phyloP scores from a whole-genome alignment of 768 basidiomycete species.

The Panaeolus papilionaceus region DNA sequence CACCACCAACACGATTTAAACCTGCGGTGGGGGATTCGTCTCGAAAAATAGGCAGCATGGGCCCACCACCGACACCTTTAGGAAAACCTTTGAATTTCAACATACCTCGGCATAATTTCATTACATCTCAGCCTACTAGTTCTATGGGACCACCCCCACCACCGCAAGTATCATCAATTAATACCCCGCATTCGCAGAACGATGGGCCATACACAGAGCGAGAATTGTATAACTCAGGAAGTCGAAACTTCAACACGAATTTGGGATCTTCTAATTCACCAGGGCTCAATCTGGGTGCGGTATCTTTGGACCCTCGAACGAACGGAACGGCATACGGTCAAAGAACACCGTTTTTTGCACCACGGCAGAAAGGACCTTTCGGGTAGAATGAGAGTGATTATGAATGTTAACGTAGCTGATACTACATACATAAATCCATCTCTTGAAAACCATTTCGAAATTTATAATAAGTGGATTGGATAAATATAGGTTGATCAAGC shows the following conservation, averaged over 20 bases:
- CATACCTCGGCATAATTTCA: neutral
- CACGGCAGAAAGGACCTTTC: slow-evolving; percentile 27
- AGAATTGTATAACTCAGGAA: neutral
- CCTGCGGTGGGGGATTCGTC: slow-evolving; percentile 16
- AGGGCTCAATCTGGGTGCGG: neutral
- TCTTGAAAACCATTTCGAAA: neutral
- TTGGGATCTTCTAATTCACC: neutral
- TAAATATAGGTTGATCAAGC: neutral
- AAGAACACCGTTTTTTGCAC: slow-evolving; percentile 58
- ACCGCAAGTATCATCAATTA: neutral
- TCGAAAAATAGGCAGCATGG: slow-evolving; percentile 41
- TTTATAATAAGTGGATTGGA: too few relatives aligned
- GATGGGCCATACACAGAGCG: too few relatives aligned
- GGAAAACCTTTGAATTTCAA: neutral
- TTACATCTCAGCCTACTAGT: neutral
- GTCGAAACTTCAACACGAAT: neutral
- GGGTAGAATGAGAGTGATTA: slow-evolving; percentile 18
- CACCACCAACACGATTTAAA: slow-evolving; percentile 24
- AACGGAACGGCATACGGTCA: slow-evolving; percentile 45
- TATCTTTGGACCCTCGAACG: slow-evolving; percentile 24
- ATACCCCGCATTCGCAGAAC: neutral
- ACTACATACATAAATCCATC: neutral
- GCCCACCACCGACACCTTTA: slow-evolving; percentile 56
- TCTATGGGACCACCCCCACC: neutral
- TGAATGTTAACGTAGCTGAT: neutral